phyloP scores from a whole-genome alignment of 148 eudicot genomes.

The Tetragonia tetragonoides region DNA sequence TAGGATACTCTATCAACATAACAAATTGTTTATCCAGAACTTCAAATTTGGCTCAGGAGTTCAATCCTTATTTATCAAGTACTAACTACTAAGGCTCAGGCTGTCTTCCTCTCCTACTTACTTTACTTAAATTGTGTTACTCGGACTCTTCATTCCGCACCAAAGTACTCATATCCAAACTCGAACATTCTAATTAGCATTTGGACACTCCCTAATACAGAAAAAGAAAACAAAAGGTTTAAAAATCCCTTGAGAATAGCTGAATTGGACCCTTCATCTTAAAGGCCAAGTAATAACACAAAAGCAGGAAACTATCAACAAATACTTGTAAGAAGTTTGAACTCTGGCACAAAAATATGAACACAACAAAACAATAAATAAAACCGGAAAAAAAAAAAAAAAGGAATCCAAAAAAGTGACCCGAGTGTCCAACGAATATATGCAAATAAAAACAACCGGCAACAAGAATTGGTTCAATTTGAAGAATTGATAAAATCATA shows the following conservation, averaged over 20 bases:
- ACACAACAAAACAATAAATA: not conserved
- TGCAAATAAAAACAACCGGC: not conserved
- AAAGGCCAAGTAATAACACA: no score
- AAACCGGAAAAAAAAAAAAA: not conserved
- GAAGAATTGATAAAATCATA: not conserved
- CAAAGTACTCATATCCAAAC: not conserved
- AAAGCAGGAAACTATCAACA: not conserved
- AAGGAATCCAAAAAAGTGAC: not conserved
- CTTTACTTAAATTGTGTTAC: not conserved
- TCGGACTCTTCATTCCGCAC: not conserved
- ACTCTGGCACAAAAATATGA: not conserved
- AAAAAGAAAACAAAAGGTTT: not conserved
- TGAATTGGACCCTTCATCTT: not conserved
- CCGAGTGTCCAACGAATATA: not conserved
- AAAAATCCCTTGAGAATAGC: not conserved
- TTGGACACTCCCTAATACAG: no score
- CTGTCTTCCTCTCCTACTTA: not conserved
- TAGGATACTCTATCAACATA: not conserved
- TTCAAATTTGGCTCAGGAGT: not conserved
- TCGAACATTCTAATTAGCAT: no score
- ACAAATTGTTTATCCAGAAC: not conserved
- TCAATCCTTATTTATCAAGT: not conserved
- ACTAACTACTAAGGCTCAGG: not conserved
- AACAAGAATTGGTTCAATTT: not conserved
- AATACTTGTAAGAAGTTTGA: not conserved